phyloP scores from a whole-genome alignment of 345 rosid genomes.

The Viola odorata region DNA sequence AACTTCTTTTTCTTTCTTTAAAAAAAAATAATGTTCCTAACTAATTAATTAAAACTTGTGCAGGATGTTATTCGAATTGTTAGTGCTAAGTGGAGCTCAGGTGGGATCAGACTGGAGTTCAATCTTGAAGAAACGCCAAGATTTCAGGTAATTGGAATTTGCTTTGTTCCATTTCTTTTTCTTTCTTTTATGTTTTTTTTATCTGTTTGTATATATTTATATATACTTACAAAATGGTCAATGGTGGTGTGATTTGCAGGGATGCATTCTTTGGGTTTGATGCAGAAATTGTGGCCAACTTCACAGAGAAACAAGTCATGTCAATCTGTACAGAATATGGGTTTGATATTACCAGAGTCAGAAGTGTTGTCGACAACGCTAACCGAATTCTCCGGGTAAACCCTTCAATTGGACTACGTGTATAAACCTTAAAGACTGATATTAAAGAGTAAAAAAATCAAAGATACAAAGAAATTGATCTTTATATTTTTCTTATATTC shows the following conservation, averaged over 20 bases:
- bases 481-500: not conserved
- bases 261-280: slow-evolving; percentile 52
- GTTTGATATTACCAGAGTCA: slow-evolving; percentile 46
- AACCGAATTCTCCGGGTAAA: slow-evolving; percentile 48
- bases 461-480: not conserved
- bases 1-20: not conserved
- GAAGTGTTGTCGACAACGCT: slow-evolving; percentile 57
- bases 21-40: not conserved
- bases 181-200: not conserved
- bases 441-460: too few species aligned
- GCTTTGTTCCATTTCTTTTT: not conserved
- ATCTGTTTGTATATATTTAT: not conserved
- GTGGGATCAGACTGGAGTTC: slow-evolving; percentile 73
- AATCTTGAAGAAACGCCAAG: slow-evolving; percentile 49
- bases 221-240: not conserved
- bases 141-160: slow-evolving; percentile 32
- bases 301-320: slow-evolving; percentile 44
- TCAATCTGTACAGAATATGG: slow-evolving; percentile 37
- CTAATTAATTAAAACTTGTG: slow-evolving; percentile 1
- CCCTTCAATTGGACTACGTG: not conserved
- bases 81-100: slow-evolving; percentile 54
- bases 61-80: slow-evolving; percentile 50
- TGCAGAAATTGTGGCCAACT: slow-evolving; percentile 37
- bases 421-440: not conserved
- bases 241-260: slow-evolving; percentile 21